Evolutionary conservation across 2,329 filamentous ascomycete genomes (phyloP), one percentile per base, ranked within the genome.

Genomic region (Lachnellula arida): DNA sequence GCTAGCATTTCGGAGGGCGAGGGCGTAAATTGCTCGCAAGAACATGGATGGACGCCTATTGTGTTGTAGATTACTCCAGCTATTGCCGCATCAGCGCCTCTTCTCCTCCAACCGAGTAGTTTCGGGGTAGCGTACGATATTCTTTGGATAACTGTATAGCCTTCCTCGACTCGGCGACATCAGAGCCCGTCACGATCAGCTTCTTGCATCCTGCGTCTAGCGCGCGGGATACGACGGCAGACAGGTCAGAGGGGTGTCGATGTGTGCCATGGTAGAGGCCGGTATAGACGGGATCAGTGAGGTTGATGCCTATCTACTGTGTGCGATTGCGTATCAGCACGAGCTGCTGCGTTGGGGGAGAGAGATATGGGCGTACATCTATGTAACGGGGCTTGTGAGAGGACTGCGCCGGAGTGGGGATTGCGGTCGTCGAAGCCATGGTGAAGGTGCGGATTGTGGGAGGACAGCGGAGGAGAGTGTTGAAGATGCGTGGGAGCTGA

Each of bases 21-120:
- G 71, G 78, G 67, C 70, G 88, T 86, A 71, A 99, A 96, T 52
- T 88, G 83, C 60, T 87, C 83, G 63, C 89, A 89, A 61, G 85
- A 88, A 73, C 94, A 99, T 14, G 94, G 94, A 70, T 99, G 94
- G 44, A 99, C 91, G 61, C 94, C 94, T 9, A 96, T 86, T 1
- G 94, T 99, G 22, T 88, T 86, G 72, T 91, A 99, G 67, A 96
- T 91, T 35, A 85, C 81, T 19, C 87, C 88, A 22, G 91, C 89
- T 91, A 61, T 7, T 32, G 56, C 61, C 46, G 59, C 34, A 53
- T 66, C 32, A 65, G 54, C 44, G 23, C 23, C 23, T 23, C 23
- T 23, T 23, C 5, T 23, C 23, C 23, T 23, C n/a, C n/a, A n/a
- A n/a, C n/a, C n/a, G n/a, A n/a, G n/a, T n/a, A n/a, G n/a, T n/a